Evolutionary conservation across 2,329 filamentous ascomycete species (phyloP), one percentile per base, ranked within the genome.

Genomic region (Ilyonectria mors-panacis): DNA sequence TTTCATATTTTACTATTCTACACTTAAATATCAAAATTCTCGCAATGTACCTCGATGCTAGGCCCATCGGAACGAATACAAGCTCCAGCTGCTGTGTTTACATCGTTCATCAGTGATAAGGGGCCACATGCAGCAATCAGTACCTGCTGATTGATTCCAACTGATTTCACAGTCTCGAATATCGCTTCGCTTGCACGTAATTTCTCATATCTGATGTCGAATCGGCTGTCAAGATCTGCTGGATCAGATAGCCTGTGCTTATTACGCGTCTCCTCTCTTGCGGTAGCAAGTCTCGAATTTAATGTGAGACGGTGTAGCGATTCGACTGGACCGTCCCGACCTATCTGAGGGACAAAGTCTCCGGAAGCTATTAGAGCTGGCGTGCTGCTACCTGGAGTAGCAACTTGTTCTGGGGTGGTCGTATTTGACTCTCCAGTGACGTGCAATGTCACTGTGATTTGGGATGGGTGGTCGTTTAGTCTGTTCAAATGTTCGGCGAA

Each of bases 11-110:
- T 33, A 12, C 8, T 33, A 30, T 12, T 33, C 30, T 23, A 15
- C 42, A 26, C 21, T 42, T 33, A 66, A 54, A 59, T 47, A n/a
- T 62, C 58, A 33, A 66, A 66, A 33, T 61, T 66, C 30, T 66
- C 63, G 15, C 58, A 62, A 45, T 66, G 63, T 2, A 66, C 30
- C 23, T 66, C 58, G n/a, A 62, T 21, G 17, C 45, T 66, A 7
- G 63, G 58, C 19, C 63, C 63, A 33, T 66, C 37, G 2, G 30
- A 35, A 19, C 7, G 21, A 17, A 62, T 66, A 23, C 45, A 61
- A 2, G n/a, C 23, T 6, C 58, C 63, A 10, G 58, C 58, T 2
- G 51, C 58, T 10, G 47, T 55, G 5, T n/a, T 58, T n/a, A 57
- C 58, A 17, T 66, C 63, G 8, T 39, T 30, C 58, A 66, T 58